Evolutionary conservation across 1,284 basidiomycete species (phyloP).

Genomic region (Cryptococcus hybrid): DNA sequence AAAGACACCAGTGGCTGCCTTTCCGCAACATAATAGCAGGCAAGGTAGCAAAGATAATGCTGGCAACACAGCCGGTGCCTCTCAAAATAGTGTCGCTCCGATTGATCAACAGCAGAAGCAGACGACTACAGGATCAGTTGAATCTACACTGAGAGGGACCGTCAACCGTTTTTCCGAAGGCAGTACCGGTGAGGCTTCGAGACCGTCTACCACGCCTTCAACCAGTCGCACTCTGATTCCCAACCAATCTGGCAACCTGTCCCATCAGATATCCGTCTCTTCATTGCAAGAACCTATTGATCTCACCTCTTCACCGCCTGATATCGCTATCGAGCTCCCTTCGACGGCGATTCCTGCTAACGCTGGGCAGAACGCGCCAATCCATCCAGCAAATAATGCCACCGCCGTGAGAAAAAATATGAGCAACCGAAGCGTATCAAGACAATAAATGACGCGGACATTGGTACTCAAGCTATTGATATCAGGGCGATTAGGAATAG

Average conservation of each 20-base stretch:
- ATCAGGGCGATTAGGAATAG: not conserved
- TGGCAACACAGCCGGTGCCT: too few relatives aligned
- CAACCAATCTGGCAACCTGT: not conserved
- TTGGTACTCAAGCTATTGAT: constrained; percentile 8
- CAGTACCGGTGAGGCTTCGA: not conserved
- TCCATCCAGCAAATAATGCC: not conserved
- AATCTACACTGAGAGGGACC: too few relatives aligned
- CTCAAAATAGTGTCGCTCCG: too few relatives aligned
- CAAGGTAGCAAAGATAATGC: too few relatives aligned
- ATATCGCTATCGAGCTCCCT: not conserved
- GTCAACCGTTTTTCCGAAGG: not conserved
- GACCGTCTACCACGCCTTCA: not conserved
- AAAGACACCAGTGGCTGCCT: too few relatives aligned
- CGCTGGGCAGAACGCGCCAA: not conserved
- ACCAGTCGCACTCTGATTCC: not conserved
- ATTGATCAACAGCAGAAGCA: too few relatives aligned
- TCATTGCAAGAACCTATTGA: not conserved
- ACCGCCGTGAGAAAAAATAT: constrained; percentile 16
- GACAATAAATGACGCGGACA: constrained; percentile 5
- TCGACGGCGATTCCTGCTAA: not conserved
- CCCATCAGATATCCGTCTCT: not conserved
- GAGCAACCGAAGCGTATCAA: constrained; percentile 21
- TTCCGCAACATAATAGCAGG: too few relatives aligned
- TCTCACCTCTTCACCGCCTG: not conserved
- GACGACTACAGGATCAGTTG: too few relatives aligned